Conservation (phyloP, 176 grass and related monocot genomes). For the Hsuehochloa calcarea region DNA sequence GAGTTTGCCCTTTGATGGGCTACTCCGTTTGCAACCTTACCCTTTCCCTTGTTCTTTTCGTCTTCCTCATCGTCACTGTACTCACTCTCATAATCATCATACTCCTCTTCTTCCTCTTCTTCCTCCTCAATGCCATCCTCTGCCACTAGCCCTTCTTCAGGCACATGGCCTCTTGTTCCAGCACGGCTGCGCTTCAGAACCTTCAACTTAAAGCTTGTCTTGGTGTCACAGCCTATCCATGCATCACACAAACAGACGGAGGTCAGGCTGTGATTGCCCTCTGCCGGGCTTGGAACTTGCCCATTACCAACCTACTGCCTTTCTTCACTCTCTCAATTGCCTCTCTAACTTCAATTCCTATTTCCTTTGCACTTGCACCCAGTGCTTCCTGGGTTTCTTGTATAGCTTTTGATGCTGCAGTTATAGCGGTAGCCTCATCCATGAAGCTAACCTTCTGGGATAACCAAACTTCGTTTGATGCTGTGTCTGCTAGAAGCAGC, state of each 20-base stretch:
- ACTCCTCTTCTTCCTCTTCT: conserved; percentile 93
- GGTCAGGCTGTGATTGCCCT: conserved; percentile 78
- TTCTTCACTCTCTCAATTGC: conserved; percentile 89
- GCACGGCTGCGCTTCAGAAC: conserved; percentile 74
- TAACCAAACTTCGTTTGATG: conserved; percentile 86
- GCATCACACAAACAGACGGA: conserved; percentile 71
- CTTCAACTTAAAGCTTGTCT: conserved; percentile 87
- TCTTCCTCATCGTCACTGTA: conserved; percentile 92
- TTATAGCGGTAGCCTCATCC: conserved; percentile 74
- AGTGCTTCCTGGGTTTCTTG: conserved; percentile 86
- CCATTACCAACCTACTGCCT: conserved; percentile 82
- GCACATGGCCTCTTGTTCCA: conserved; percentile 63
- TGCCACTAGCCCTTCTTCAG: conserved; percentile 59
- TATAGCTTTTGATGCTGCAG: conserved; percentile 87
- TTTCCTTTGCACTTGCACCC: conserved; percentile 63
- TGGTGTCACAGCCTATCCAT: conserved; percentile 87
- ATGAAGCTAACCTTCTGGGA: conserved; percentile 95
- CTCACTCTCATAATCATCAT: conserved; percentile 97
- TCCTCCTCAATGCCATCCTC: conserved; percentile 91
- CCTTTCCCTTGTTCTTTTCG: conserved; percentile 67
- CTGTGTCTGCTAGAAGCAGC: conserved; percentile 71
- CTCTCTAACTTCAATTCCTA: conserved; percentile 66
- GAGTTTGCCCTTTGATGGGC: conserved; percentile 34
- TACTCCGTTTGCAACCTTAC: conserved; percentile 57
- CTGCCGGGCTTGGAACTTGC: conserved; percentile 80